Percentiles rank a stretch among this genome's conserved stretches.
Evolutionary conservation across 2,329 filamentous ascomycete genomes (phyloP).

Genomic region (Penicillium capsulatum): DNA sequence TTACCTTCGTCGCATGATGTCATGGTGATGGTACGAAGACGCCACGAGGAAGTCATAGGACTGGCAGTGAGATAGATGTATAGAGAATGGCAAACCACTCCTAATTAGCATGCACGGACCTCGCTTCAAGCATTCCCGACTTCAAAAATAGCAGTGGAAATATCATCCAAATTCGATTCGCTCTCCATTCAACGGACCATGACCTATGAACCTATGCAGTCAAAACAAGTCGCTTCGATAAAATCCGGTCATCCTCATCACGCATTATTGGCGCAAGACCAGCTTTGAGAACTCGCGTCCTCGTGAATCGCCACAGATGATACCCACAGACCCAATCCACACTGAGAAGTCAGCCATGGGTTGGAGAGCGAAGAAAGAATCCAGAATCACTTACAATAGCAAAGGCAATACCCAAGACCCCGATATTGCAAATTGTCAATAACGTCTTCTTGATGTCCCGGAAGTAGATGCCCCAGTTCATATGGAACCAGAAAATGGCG

Average conservation of each 20-base stretch:
- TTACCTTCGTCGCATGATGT: slow-evolving; percentile 1
- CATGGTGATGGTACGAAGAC: slow-evolving; percentile 4
- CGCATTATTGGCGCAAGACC: slow-evolving; percentile 26
- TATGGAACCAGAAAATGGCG: slow-evolving; percentile 35
- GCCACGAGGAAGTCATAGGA: too few species aligned
- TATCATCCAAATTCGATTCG: too few species aligned
- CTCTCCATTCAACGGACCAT: too few species aligned
- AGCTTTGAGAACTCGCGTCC: slow-evolving; percentile 20
- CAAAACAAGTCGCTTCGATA: too few species aligned
- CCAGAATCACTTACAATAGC: slow-evolving; percentile 19
- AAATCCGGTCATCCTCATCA: too few species aligned
- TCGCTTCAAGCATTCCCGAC: too few species aligned
- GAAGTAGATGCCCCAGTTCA: slow-evolving; percentile 33
- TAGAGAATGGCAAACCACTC: too few species aligned
- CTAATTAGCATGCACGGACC: too few species aligned
- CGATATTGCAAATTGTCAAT: slow-evolving; percentile 25
- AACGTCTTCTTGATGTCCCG: slow-evolving; percentile 27
- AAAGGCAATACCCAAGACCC: slow-evolving; percentile 19
- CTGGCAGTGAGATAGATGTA: too few species aligned
- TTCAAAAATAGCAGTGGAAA: too few species aligned
- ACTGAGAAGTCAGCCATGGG: slow-evolving; percentile 16
- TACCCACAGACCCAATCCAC: slow-evolving; percentile 26
- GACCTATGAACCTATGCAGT: too few species aligned
- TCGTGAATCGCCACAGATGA: slow-evolving; percentile 27
- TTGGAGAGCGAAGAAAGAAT: background rate